phyloP scores from a whole-genome alignment of 179 eudicot species.

The Silene vulgaris region DNA sequence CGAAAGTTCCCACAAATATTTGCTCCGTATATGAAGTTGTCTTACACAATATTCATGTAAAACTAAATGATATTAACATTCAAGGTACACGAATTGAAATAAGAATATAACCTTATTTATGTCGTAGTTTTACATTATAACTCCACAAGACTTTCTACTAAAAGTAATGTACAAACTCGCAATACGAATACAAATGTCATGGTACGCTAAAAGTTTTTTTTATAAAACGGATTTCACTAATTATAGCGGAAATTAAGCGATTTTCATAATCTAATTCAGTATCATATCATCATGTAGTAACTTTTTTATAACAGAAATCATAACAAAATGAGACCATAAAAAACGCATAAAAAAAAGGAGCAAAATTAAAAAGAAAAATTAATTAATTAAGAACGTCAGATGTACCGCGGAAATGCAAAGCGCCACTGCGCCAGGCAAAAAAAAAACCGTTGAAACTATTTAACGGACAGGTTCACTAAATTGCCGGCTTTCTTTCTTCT shows the following conservation, averaged over 20 bases:
- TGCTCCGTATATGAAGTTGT: too few species aligned
- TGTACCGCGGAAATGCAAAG: slow-evolving; percentile 27
- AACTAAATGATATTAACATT: too few species aligned
- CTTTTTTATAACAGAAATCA: slow-evolving; percentile 12
- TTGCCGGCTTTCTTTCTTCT: slow-evolving; percentile 16
- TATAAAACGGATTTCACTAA: slow-evolving; percentile 21
- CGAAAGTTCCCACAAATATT: too few species aligned
- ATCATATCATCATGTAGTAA: slow-evolving; percentile 17
- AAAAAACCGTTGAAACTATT: slow-evolving; percentile 19
- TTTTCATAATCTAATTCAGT: slow-evolving; percentile 24
- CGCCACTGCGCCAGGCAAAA: slow-evolving; percentile 23
- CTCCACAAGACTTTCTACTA: too few species aligned
- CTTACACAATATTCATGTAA: too few species aligned
- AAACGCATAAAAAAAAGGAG: neutral
- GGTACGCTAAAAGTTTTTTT: neutral
- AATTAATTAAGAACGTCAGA: slow-evolving; percentile 24
- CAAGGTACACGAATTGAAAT: too few species aligned
- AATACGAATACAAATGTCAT: neutral
- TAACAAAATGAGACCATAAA: neutral
- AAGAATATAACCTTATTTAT: too few species aligned
- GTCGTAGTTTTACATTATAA: too few species aligned
- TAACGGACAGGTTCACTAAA: slow-evolving; percentile 5
- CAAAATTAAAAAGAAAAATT: neutral
- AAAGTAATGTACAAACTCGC: too few species aligned
- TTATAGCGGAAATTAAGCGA: slow-evolving; percentile 25